phyloP scores from a whole-genome alignment of 768 basidiomycete species.

The Pisolithus albus region DNA sequence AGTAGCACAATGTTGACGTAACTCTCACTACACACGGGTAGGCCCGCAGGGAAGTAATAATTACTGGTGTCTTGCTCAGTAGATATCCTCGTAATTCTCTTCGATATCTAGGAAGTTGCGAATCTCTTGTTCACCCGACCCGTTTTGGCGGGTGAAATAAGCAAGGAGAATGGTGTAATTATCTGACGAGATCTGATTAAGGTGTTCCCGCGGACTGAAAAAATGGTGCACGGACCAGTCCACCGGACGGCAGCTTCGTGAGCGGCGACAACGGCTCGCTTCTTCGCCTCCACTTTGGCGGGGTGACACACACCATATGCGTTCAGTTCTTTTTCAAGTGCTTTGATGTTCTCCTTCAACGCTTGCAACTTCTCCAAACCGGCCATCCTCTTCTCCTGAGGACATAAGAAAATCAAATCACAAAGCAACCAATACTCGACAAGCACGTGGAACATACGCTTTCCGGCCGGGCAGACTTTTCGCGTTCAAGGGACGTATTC shows the following conservation, averaged over 20 bases:
- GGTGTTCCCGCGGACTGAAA: not conserved
- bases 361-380: constrained; percentile 44
- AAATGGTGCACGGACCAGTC: constrained; percentile 59
- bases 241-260: constrained; percentile 81
- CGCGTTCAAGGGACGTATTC: constrained; percentile 39
- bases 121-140: constrained; percentile 54
- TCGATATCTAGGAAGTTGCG: constrained; percentile 58
- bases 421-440: not conserved
- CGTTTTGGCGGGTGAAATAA: constrained; percentile 58
- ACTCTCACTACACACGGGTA: not conserved
- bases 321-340: constrained; percentile 60
- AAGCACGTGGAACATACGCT: constrained; percentile 36
- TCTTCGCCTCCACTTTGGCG: constrained; percentile 69
- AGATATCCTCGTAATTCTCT: constrained; percentile 76
- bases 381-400: constrained; percentile 50
- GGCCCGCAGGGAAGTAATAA: not conserved
- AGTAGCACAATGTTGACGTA: too few species aligned
- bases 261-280: constrained; percentile 62
- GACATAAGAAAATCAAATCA: not conserved
- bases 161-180: constrained; percentile 62
- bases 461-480: constrained; percentile 48
- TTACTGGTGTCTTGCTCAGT: constrained; percentile 13
- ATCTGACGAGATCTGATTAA: constrained; percentile 34
- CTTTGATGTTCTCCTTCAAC: constrained; percentile 42
- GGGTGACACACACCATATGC: constrained; percentile 85